Evolutionary conservation across 1,284 basidiomycete species (phyloP), one percentile per base, ranked within the genome.

Genomic region (Acaromyces ingoldii): DNA sequence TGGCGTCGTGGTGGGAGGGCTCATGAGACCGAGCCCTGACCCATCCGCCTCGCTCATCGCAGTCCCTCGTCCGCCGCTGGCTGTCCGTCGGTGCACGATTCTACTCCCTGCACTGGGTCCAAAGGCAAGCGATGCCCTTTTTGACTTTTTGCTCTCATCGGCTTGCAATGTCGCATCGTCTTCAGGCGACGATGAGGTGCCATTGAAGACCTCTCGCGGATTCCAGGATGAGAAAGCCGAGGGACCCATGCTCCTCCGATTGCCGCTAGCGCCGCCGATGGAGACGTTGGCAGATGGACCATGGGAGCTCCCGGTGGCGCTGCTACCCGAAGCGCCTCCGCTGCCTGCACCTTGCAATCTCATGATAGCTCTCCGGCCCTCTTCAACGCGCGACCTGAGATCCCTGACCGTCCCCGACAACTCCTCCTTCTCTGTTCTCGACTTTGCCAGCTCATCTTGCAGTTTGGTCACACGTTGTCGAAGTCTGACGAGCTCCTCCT

Each of bases 111-210:
- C 48, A 15, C n/a, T 10, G n/a, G 48, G 33, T 24, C 48, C 48
- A 26, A 49, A 49, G 13, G 48, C 48, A 13, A 49, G 25, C 26
- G 37, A 40, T 37, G 48, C 48, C 11, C 48, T n/a, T 38, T 49
- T 49, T 10, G 33, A 39, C 34, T 45, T 45, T 31, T 29, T 45
- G 19, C 30, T 17, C 10, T 40, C 46, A 17, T 33, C 37, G 15
- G 36, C 33, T 15, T 38, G 25, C 26, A 21, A 30, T 1, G 48
- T 26, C 17, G 11, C 41, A 13, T 28, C 9, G 25, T 25, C 17
- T 6, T 28, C 41, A 43, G 41, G 21, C 24, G 28, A 31, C 19
- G 43, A 13, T 6, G 43, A 37, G 17, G 17, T 17, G 24, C 36
- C 36, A 30, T n/a, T 25, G 15, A 26, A 9, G 25, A 30, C 26